Base-by-base conservation (phyloP, 2,329 filamentous ascomycete genomes). In the Lasiodiplodia sp. region DNA sequence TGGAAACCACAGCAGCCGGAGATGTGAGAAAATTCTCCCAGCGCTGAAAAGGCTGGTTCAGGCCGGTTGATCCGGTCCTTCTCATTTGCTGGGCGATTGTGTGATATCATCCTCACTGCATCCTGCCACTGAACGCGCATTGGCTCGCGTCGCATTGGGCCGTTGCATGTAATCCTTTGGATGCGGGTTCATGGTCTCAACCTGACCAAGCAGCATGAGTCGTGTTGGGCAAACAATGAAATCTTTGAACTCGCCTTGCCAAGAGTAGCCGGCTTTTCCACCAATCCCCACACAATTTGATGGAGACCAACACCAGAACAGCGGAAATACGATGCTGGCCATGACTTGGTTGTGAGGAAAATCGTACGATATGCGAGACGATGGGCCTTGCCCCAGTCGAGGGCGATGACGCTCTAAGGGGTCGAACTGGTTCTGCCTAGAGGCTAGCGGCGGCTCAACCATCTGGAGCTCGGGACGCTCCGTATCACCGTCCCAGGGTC, bases 251-350 rank as follows among this genome's bases (percentile, higher is more conserved):
- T 40, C 34, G 21, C 34, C 21, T 11, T 40, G 31, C 55, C 34
- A 58, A 40, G 34, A 28, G n/a, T 23, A 38, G 31, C 16, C 37
- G 38, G 31, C 37, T 28, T 23, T 58, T 11, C 34, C 55, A 58
- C 37, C 55, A 37, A 58, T 58, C 34, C 55, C 21, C 55, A 44
- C n/a, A 58, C 37, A 21, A 37, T 58, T 58, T 34, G 37, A 58
- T 25, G 21, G 16, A 12, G 12, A 25, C 11, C 18, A 37, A 16
- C 55, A 23, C 34, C 34, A 38, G 37, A 18, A 16, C 34, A 8
- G 7, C 21, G 34, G 55, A 18, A 58, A 58, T 23, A 40, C 37
- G 55, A 58, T 58, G 31, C 34, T 12, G n/a, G n/a, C 16, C 34
- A 25, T 58, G 55, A 40, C 28, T 34, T 34, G 5, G 34, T 4